Percentiles rank a stretch among this genome's conserved stretches.
These are phyloP conservation scores for Azolla pinnata DNA, from an alignment of 75 land plant genomes.

Conservation along the genomic window DNA sequence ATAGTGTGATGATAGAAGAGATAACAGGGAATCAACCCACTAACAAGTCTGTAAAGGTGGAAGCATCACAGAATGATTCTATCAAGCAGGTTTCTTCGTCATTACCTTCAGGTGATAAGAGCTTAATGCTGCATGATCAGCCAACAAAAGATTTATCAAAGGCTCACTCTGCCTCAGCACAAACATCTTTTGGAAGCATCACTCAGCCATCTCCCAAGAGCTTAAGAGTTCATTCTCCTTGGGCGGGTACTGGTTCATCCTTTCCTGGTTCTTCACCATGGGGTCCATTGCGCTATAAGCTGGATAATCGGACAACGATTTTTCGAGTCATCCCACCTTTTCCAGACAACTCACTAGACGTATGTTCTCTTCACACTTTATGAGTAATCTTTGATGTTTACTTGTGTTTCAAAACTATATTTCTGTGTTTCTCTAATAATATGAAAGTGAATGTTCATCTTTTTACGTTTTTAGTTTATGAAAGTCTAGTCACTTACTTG, in stretches of 20 bases:
- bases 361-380: conserved; percentile 61
- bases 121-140: too few relatives aligned
- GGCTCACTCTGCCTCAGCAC: conserved; percentile 10
- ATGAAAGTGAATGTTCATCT: too few relatives aligned
- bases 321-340: conserved; percentile 68
- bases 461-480: too few relatives aligned
- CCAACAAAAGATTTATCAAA: conserved; percentile 23
- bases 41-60: too few relatives aligned
- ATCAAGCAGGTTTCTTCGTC: too few relatives aligned
- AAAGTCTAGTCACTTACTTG: too few relatives aligned
- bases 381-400: conserved; percentile 22
- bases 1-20: too few relatives aligned
- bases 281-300: conserved; percentile 44
- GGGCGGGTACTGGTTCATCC: conserved; percentile 14
- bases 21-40: too few relatives aligned
- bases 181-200: conserved; percentile 8
- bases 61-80: too few relatives aligned
- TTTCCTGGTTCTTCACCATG: conserved; percentile 16
- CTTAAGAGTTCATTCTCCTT: conserved; percentile 19
- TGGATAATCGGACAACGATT: conserved; percentile 75
- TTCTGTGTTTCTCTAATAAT: too few relatives aligned
- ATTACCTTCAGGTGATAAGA: too few relatives aligned
- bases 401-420: too few relatives aligned
- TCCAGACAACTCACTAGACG: conserved; percentile 51
- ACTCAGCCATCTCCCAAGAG: conserved; percentile 28